Evolutionary conservation across 495 filamentous ascomycete species (phyloP).

Genomic region (Trichoderma orchidacearum): DNA sequence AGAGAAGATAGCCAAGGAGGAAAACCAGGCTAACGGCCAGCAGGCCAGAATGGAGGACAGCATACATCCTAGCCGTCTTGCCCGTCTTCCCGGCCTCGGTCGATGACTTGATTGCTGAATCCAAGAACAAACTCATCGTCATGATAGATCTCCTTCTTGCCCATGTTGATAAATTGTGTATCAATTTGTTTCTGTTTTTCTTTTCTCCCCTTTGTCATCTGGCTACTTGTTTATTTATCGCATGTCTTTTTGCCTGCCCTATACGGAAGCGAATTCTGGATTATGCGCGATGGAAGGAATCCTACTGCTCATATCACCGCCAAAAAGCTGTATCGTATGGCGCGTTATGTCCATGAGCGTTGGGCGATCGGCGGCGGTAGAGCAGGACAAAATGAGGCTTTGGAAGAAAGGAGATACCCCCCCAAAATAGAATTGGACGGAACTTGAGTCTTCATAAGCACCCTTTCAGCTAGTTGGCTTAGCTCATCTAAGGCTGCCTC

Average conservation of each 20-base stretch:
- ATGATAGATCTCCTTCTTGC: too few species aligned
- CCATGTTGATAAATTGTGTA: too few species aligned
- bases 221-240: too few species aligned
- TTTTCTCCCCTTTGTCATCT: neutral
- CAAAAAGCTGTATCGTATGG: too few species aligned
- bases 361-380: too few species aligned
- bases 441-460: neutral
- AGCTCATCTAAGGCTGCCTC: too few species aligned
- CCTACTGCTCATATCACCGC: too few species aligned
- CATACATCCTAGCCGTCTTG: constrained; percentile 8
- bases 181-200: neutral
- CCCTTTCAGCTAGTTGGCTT: neutral
- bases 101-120: too few species aligned
- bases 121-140: too few species aligned
- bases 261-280: too few species aligned
- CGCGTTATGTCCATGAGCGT: neutral
- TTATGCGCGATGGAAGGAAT: too few species aligned
- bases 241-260: too few species aligned
- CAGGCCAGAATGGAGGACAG: constrained; percentile 17
- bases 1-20: constrained; percentile 35
- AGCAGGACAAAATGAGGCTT: constrained; percentile 13
- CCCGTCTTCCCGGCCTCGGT: constrained; percentile 15
- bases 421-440: neutral
- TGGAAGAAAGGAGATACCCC: constrained; percentile 13
- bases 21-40: constrained; percentile 20